Base-by-base conservation (phyloP, 257 asterid genomes). In the Salvia miltiorrhiza region DNA sequence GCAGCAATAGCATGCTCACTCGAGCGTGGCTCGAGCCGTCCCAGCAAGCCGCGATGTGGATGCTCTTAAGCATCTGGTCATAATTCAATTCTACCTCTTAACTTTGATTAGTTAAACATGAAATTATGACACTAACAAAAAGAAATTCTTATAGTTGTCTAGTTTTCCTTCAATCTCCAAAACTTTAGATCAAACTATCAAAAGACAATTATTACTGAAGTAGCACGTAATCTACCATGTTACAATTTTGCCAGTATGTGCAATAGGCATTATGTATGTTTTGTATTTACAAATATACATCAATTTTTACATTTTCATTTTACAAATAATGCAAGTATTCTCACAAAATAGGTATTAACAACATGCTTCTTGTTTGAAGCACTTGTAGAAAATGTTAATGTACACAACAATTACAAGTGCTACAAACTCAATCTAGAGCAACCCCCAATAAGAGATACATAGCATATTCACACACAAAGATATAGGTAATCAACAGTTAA, bases 361-460 rank as follows among this genome's bases (percentile, higher is more conserved):
- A 16, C 44, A 21, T 41, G 21, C 28, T 44, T 65, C 58, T 16
- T 33, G 5, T 71, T 49, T 62, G 23, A 43, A 58, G 49, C 48
- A 60, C 74, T 56, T 45, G 16, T 32, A 54, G 19, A 3, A 6
- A 55, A 24, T 14, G 21, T 57, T 16, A 49, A 70, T 59, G 14
- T 9, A 63, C 67, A 50, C 20, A 74, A 20, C 59, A 66, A 39
- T 65, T 68, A 58, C 69, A 64, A 70, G 71, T 21, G 69, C 76
- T 63, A 6, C 67, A 54, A 52, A 30, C 57, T 26, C 76, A 28
- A 10, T 52, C 58, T 20, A 13, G 19, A 55, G n/a, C 24, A 30
- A 30, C 0, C 35, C 13, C 11, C 47, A 9, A 9, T 41, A 9
- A 43, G 17, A 43, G 48, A 11, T 10, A 52, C 33, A 52, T 9